Conservation (phyloP, 2,329 filamentous ascomycete species). For the Colletotrichum neosansevieriae region DNA sequence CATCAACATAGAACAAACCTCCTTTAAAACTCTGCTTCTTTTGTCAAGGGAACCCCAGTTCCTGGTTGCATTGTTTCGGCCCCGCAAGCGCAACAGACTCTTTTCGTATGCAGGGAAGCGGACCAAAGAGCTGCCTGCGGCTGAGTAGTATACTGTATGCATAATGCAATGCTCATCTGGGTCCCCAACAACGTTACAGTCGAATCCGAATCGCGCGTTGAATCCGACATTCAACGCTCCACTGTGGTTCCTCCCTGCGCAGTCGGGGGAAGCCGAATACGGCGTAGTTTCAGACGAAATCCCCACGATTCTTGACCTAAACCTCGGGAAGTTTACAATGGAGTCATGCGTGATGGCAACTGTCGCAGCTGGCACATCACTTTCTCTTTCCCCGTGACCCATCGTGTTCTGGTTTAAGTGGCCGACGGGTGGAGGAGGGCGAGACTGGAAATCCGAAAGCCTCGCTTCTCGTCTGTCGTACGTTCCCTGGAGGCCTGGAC, state of each 20-base stretch:
- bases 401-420: constrained; percentile 19
- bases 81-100: not conserved
- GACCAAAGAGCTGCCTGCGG: too few relatives aligned
- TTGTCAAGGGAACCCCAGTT: not conserved
- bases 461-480: too few relatives aligned
- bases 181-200: too few relatives aligned
- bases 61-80: constrained; percentile 15
- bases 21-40: not conserved
- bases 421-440: not conserved
- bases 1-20: constrained; percentile 14
- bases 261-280: constrained; percentile 9
- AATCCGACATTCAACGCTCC: not conserved
- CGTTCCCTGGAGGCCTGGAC: too few relatives aligned
- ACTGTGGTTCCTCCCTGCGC: not conserved
- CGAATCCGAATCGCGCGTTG: not conserved
- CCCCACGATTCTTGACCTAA: constrained; percentile 1
- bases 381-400: not conserved
- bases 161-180: too few relatives aligned
- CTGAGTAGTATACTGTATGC: too few relatives aligned
- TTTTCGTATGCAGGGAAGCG: constrained; percentile 5
- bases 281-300: constrained; percentile 12
- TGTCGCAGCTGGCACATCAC: constrained; percentile 2
- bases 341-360: not conserved
- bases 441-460: not conserved
- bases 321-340: constrained; percentile 9